phyloP scores from a whole-genome alignment of 352 stramenopile species.

The Globisporangium orthogonon region DNA sequence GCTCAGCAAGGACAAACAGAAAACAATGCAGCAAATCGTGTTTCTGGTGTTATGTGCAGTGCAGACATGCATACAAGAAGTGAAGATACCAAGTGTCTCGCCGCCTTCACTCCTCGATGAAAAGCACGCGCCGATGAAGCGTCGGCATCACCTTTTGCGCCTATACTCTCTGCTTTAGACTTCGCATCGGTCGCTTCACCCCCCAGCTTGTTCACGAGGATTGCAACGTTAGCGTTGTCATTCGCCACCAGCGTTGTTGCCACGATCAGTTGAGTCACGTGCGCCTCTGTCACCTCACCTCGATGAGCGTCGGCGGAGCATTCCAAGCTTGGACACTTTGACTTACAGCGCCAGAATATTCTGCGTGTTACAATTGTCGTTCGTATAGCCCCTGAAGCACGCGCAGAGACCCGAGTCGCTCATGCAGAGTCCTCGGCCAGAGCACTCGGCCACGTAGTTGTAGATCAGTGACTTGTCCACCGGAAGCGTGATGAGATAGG shows the following conservation, averaged over 20 bases:
- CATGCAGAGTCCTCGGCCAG: constrained; percentile 62
- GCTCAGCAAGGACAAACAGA: background rate
- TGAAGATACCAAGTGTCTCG: background rate
- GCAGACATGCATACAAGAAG: background rate
- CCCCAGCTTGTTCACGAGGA: too few relatives aligned
- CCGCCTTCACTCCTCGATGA: too few relatives aligned
- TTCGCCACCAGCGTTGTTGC: too few relatives aligned
- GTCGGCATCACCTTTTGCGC: too few relatives aligned
- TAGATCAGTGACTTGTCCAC: constrained; percentile 28
- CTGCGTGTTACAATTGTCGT: constrained; percentile 82
- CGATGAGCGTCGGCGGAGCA: background rate
- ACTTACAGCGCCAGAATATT: constrained; percentile 69
- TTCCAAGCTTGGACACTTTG: background rate
- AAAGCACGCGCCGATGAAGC: too few relatives aligned
- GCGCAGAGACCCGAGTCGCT: constrained; percentile 63
- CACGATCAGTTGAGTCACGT: background rate
- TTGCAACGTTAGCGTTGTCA: too few relatives aligned
- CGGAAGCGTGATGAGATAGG: constrained; percentile 30
- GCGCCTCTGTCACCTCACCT: background rate
- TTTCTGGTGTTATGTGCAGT: background rate
- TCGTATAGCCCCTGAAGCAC: constrained; percentile 89
- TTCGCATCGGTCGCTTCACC: too few relatives aligned
- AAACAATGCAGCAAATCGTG: background rate
- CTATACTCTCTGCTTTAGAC: too few relatives aligned
- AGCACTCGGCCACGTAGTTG: constrained; percentile 72